Conservation (phyloP, 78 protist species). For the Dictyostelium citrinum region DNA sequence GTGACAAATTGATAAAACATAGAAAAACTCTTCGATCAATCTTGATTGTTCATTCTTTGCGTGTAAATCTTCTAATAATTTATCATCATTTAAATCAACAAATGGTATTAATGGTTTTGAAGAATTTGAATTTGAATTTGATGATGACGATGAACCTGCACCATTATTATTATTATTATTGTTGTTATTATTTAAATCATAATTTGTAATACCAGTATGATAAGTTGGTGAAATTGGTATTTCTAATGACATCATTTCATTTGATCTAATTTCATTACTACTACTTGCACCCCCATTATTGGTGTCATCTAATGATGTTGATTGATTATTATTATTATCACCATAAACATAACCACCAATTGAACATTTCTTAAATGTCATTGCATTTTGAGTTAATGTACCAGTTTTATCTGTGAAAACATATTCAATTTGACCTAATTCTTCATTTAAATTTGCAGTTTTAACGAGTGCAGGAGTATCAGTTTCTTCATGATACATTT, state of each 20-base stretch:
- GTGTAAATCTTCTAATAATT: slow-evolving; percentile 16
- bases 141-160: neutral
- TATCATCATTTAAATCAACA: slow-evolving; percentile 19
- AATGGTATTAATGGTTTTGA: neutral
- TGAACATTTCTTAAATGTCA: slow-evolving; percentile 79
- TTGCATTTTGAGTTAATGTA: slow-evolving; percentile 92
- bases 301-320: neutral
- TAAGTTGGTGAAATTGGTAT: neutral
- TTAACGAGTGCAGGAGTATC: slow-evolving; percentile 84
- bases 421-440: slow-evolving; percentile 88
- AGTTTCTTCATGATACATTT: slow-evolving; percentile 54
- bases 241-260: slow-evolving; percentile 1
- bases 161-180: neutral
- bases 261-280: neutral
- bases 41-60: slow-evolving; percentile 11
- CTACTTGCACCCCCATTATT: neutral
- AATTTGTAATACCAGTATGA: neutral
- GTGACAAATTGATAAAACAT: slow-evolving; percentile 91
- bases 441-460: slow-evolving; percentile 91
- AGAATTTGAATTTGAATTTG: neutral
- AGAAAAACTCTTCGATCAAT: slow-evolving; percentile 77
- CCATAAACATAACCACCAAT: slow-evolving; percentile 72
- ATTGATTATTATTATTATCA: neutral
- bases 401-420: slow-evolving; percentile 89
- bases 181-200: neutral